Base-by-base conservation (phyloP, 306 rosid genomes). In the Carpinus viminea region DNA sequence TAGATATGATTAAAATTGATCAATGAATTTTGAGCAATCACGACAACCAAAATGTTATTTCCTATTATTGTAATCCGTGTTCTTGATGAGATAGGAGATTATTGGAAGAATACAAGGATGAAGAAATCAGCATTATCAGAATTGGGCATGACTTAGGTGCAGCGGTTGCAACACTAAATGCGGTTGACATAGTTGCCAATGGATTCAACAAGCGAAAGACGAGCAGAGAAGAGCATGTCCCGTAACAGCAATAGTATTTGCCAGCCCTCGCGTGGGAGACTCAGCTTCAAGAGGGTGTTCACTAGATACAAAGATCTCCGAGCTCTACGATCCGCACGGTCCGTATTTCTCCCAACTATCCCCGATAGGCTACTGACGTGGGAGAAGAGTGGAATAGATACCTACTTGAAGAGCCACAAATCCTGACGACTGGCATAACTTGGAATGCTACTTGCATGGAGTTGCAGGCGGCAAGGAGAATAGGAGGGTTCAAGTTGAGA, bases 111-210 rank as follows among this genome's bases (percentile, higher is more conserved):
- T 95, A 79, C 69, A 86, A 95, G 80, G 50, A 85, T 12, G 97
- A 95, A 57, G 98, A 95, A 74, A 83, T 89, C 45, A 95, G 98
- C 90, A 95, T 95, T 83, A 90, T 91, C 0, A 51, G 87, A 55
- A 86, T 93, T 0, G 98, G 97, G 6, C 98, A 92, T 72, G 92
- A 98, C 76, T 82, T 95, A 75, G 98, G 98, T 3, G 97, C 96
- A 10, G 95, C 98, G 71, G 8, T 91, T 21, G 93, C 98, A 46
- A 92, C 98, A 4, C 85, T 92, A 0, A 95, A 82, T 17, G 97
- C 97, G 20, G 52, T 84, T 0, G 98, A 95, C 85, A 95, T 95
- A 60, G 96, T 86, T 4, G 68, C 87, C 62, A 95, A 91, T 56
- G 83, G 87, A 0, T 78, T 81, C 48, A 91, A 95, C 86, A 80